These are phyloP conservation scores for Pythium apleroticum DNA, from an alignment of 352 stramenopile genomes.

Conservation along the genomic window DNA sequence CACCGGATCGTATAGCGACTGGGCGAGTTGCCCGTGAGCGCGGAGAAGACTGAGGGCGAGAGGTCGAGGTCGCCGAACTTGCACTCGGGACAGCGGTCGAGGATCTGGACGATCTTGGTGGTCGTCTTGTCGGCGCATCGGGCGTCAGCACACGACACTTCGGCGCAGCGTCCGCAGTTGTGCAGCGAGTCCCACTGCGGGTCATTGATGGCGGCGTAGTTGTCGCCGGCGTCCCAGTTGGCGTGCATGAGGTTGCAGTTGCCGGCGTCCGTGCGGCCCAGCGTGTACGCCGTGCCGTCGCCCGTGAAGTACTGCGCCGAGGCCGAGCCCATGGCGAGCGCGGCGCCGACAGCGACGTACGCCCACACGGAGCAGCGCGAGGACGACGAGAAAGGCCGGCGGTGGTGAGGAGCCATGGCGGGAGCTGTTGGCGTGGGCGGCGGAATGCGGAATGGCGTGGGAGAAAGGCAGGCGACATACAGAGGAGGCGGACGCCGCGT, in stretches of 20 bases:
- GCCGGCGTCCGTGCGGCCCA: constrained; percentile 17
- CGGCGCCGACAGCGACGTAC: background rate
- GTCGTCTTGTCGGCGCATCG: constrained; percentile 42
- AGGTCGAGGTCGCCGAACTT: constrained; percentile 59
- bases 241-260: constrained; percentile 35
- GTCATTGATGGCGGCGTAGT: constrained; percentile 75
- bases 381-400: background rate
- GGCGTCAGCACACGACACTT: constrained; percentile 60
- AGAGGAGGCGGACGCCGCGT: background rate
- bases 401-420: constrained; percentile 1
- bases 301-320: constrained; percentile 24
- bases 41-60: constrained; percentile 64
- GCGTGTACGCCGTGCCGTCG: constrained; percentile 31
- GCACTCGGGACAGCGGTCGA: constrained; percentile 78
- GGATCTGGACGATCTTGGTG: constrained; percentile 54
- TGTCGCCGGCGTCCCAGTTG: constrained; percentile 23
- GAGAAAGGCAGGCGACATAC: background rate
- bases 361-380: background rate
- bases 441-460: background rate
- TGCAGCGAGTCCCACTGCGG: constrained; percentile 55
- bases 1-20: constrained; percentile 58
- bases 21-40: constrained; percentile 62
- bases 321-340: background rate
- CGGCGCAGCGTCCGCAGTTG: constrained; percentile 67
- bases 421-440: background rate